Base-by-base conservation (phyloP, 2,329 filamentous ascomycete species). In the Byssothecium circinans region DNA sequence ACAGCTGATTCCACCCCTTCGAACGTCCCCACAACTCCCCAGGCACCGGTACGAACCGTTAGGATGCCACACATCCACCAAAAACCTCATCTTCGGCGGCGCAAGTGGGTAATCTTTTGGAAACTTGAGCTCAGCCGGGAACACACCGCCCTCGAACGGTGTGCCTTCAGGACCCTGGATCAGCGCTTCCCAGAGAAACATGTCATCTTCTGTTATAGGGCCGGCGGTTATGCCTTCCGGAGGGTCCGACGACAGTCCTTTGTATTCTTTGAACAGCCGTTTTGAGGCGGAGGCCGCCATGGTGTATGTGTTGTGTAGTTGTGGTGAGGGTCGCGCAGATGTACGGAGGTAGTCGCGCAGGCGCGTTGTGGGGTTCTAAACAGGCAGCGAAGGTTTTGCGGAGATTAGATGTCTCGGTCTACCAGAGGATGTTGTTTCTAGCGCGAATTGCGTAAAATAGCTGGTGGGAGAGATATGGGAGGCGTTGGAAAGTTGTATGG, bases 201-300 rank as follows among this genome's bases (percentile, higher is more conserved):
- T 85, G 76, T 99, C 91, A 71, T 97, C 94, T 78, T 99, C 94
- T 56, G 83, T 88, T 52, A 96, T 79, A 27, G 94, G 94, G 17
- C 94, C 94, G 14, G 94, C 94, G 49, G 89, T 95, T 75, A 99
- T 97, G 71, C 94, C 94, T 53, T 97, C 92, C n/a, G 92, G 92
- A 0, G 92, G 90, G 74, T 95, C 94, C 67, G 90, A 92, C 54
- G 91, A 94, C 54, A 99, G 86, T 54, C 88, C 85, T 68, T 89
- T 89, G 80, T 99, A 99, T 79, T 99, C 94, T 75, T 92, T 89
- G 70, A 97, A 91, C 60, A 99, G 88, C 34, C 94, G 91, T 61
- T 85, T 85, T 33, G 82, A 80, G 36, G 83, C 83, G 23, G 84
- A 80, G 38, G 75, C 74, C 3, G 77, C 70, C 77, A 80, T 80